phyloP scores from a whole-genome alignment of 2,329 filamentous ascomycete species.

The Aschersonia sp. region DNA sequence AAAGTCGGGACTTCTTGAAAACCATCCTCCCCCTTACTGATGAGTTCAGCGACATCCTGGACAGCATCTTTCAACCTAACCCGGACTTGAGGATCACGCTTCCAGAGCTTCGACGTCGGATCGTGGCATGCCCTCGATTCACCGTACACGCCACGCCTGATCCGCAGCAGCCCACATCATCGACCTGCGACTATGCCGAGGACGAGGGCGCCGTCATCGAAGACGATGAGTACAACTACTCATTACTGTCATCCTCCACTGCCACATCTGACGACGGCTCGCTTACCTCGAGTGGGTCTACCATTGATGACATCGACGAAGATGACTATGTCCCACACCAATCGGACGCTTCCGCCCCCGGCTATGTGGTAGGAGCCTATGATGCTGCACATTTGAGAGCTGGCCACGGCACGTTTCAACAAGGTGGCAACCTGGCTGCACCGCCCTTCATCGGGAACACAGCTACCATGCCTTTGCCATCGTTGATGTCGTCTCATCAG shows the following conservation, averaged over 20 bases:
- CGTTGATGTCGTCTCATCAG: no score
- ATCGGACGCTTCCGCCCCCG: constrained; percentile 16
- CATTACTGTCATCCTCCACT: constrained; percentile 33
- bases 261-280: constrained; percentile 40
- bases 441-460: no score
- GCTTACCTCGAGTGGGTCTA: constrained; percentile 37
- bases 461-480: no score
- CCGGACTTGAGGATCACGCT: constrained; percentile 73
- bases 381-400: constrained; percentile 9
- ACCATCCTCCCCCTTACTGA: constrained; percentile 83
- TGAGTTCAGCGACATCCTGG: constrained; percentile 78
- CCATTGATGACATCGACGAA: constrained; percentile 31
- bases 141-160: constrained; percentile 25
- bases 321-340: constrained; percentile 22
- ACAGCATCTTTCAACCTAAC: constrained; percentile 75
- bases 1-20: constrained; percentile 76
- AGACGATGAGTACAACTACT: constrained; percentile 26
- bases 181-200: constrained; percentile 27
- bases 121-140: constrained; percentile 63
- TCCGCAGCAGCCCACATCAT: no score
- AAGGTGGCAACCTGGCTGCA: no score
- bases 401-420: no score
- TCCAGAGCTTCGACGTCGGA: constrained; percentile 61
- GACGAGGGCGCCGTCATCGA: constrained; percentile 30
- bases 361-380: not conserved